Conservation (phyloP, 495 filamentous ascomycete genomes). For the Entonaema liquescens region DNA sequence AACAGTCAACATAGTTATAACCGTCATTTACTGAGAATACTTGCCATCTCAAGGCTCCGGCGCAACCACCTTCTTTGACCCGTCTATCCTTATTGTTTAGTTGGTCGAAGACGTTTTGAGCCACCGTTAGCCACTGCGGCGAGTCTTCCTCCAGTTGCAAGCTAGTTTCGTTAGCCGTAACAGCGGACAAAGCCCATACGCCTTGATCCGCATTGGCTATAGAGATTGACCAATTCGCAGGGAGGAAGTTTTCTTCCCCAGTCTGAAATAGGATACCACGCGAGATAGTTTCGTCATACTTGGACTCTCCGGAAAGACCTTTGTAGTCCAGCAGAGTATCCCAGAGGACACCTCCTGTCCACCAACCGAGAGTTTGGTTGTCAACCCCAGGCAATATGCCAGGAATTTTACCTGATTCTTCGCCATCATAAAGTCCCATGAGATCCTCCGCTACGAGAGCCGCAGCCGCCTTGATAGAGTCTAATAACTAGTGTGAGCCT, state of each 20-base stretch:
- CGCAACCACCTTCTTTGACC: constrained; percentile 72
- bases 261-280: constrained; percentile 67
- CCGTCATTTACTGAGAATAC: constrained; percentile 74
- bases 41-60: constrained; percentile 79
- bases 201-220: constrained; percentile 81
- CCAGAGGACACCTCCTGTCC: constrained; percentile 73
- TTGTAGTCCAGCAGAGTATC: constrained; percentile 75
- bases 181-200: constrained; percentile 73
- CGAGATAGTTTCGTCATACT: constrained; percentile 67
- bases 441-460: constrained; percentile 64
- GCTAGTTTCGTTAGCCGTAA: constrained; percentile 72
- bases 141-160: constrained; percentile 61
- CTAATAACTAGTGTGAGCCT: constrained; percentile 43
- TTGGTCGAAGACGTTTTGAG: constrained; percentile 76
- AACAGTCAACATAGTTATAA: constrained; percentile 80
- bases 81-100: constrained; percentile 59
- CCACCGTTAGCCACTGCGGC: constrained; percentile 72
- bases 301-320: constrained; percentile 70
- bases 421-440: constrained; percentile 64
- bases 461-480: constrained; percentile 64
- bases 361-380: constrained; percentile 43
- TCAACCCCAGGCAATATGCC: constrained; percentile 55
- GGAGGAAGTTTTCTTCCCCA: constrained; percentile 67
- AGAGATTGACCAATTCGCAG: constrained; percentile 71
- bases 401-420: constrained; percentile 58